Conservation (phyloP, 345 rosid genomes). For the Eucalyptus pauciflora region DNA sequence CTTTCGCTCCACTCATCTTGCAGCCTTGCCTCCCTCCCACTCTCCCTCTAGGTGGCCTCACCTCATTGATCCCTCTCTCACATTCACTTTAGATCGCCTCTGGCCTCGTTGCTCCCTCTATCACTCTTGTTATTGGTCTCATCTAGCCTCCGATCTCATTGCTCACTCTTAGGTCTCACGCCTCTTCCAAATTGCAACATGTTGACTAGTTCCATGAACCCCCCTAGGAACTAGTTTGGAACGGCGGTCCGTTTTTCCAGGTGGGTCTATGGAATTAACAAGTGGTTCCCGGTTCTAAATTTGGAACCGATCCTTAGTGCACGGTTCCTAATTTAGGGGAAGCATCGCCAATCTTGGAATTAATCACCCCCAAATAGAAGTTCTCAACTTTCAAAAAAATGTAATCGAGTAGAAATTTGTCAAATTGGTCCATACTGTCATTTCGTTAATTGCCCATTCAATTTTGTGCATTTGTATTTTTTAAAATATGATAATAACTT, state of each 20-base stretch:
- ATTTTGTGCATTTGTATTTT: no score
- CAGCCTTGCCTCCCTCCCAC: no score
- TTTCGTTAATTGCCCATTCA: background rate
- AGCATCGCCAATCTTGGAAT: accelerated
- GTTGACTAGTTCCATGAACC: background rate
- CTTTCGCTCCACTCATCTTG: no score
- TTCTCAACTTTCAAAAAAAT: no score
- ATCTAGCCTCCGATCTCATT: accelerated
- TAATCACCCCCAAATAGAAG: background rate
- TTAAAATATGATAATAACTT: background rate
- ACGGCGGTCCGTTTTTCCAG: accelerated
- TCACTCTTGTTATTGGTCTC: background rate
- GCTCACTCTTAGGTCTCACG: background rate
- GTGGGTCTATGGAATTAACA: accelerated
- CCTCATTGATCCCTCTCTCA: background rate
- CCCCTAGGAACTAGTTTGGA: no score
- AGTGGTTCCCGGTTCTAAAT: accelerated
- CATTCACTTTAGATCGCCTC: background rate
- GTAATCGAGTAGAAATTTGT: no score
- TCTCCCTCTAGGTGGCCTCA: no score
- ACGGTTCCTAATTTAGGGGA: no score
- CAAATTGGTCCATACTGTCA: background rate
- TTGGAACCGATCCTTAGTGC: accelerated
- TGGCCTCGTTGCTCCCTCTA: no score
- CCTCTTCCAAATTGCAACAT: background rate